Evolutionary conservation across 164 flowering plant genomes (phyloP).

Genomic region (Chimonanthus praecox): DNA sequence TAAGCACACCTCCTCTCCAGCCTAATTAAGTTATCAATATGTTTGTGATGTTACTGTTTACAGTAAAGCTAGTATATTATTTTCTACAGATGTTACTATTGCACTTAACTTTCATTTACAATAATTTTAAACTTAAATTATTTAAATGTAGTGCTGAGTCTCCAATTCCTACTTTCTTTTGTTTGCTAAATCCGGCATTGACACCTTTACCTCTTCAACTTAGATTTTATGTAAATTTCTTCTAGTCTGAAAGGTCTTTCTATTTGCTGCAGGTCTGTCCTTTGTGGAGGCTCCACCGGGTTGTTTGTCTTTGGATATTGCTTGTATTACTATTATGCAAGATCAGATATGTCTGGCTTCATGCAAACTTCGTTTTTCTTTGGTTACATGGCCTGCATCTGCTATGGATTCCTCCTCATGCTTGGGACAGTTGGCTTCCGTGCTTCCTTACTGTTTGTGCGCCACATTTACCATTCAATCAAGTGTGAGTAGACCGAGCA

Average conservation of each 20-base stretch:
- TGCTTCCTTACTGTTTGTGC: constrained; percentile 29
- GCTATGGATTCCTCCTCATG: constrained; percentile 34
- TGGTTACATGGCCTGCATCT: constrained; percentile 33
- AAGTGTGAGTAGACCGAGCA: constrained; percentile 22
- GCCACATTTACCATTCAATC: constrained; percentile 29
- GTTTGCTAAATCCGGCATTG: too few species aligned
- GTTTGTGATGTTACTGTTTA: too few species aligned
- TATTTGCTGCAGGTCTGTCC: constrained; percentile 18
- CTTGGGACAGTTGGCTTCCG: constrained; percentile 34
- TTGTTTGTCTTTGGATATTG: constrained; percentile 26
- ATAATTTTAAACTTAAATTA: too few species aligned
- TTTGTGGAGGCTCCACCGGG: constrained; percentile 32
- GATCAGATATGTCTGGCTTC: constrained; percentile 32
- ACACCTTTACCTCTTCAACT: too few species aligned
- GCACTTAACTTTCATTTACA: too few species aligned
- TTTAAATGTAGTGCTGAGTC: too few species aligned
- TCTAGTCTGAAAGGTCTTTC: not conserved
- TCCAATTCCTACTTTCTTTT: too few species aligned
- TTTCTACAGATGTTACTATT: too few species aligned
- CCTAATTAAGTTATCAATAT: too few species aligned
- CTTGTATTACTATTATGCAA: constrained; percentile 26
- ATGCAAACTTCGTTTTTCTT: constrained; percentile 33
- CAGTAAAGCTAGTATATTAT: too few species aligned
- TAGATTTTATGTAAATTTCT: too few species aligned
- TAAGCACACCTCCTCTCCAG: too few species aligned